A percentile compares a stretch with the other conserved stretches of the same genome.
These are phyloP conservation scores for Claviceps purpurea DNA, from an alignment of 2,329 filamentous ascomycete species.

Conservation along the genomic window DNA sequence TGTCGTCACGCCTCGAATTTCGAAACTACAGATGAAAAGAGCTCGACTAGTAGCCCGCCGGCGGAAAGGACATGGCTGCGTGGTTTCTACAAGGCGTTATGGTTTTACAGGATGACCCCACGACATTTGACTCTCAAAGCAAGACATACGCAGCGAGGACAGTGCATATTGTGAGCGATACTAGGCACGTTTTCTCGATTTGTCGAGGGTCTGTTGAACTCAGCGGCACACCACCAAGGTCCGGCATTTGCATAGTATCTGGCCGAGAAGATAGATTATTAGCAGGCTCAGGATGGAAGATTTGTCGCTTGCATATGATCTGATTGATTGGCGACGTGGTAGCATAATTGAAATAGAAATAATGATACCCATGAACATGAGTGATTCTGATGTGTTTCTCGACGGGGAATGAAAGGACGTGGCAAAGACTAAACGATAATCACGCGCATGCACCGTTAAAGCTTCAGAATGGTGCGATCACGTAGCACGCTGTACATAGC, in stretches of 20 bases:
- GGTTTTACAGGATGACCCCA: not conserved
- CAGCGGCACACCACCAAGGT: not conserved
- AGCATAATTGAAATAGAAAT: not conserved
- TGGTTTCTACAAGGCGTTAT: not conserved
- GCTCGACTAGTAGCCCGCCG: not conserved
- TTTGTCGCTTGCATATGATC: not conserved
- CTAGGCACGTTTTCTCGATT: not conserved
- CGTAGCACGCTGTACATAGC: not conserved
- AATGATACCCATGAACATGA: conserved; percentile 4
- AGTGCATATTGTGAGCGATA: not conserved
- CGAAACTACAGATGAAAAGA: not conserved
- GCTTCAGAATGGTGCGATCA: not conserved
- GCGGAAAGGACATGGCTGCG: not conserved
- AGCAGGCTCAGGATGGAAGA: not conserved
- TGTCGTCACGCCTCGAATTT: not conserved
- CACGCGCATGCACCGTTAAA: not conserved
- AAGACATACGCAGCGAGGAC: not conserved
- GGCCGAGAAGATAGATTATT: not conserved
- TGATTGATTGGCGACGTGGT: not conserved
- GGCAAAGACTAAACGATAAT: not conserved
- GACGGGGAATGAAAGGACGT: not conserved
- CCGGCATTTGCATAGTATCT: not conserved
- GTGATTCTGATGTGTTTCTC: not conserved
- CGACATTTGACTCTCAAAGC: not conserved
- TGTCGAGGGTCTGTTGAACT: not conserved